These are phyloP conservation scores for Pseudopyricularia javanii DNA, from an alignment of 2,329 filamentous ascomycete genomes.

Conservation along the genomic window DNA sequence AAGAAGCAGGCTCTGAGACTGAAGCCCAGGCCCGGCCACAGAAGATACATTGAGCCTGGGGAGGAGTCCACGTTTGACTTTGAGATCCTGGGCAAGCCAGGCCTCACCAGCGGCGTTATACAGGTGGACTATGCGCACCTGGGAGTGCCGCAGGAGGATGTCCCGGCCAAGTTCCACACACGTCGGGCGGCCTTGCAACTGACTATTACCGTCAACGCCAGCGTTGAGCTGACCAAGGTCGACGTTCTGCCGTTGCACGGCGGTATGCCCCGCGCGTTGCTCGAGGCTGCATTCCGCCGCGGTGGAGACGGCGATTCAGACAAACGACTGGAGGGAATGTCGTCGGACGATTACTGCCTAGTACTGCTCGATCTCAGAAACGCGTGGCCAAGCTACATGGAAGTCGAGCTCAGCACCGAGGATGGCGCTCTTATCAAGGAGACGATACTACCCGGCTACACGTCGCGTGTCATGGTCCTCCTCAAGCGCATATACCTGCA, in stretches of 20 bases:
- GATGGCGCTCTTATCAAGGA: constrained; percentile 38
- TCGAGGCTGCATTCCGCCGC: constrained; percentile 21
- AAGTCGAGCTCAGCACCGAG: constrained; percentile 41
- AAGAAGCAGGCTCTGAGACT: constrained; percentile 57
- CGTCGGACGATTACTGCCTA: constrained; percentile 56
- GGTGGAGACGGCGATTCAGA: not conserved
- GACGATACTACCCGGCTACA: constrained; percentile 52
- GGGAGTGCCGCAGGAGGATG: constrained; percentile 54
- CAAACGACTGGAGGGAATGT: not conserved
- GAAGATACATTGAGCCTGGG: constrained; percentile 51
- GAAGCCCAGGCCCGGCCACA: constrained; percentile 20
- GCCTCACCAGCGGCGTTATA: constrained; percentile 65
- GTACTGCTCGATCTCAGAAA: constrained; percentile 78
- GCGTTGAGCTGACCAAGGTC: constrained; percentile 68
- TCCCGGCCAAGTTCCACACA: constrained; percentile 68
- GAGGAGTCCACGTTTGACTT: constrained; percentile 63
- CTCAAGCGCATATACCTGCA: constrained; percentile 63
- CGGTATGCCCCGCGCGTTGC: constrained; percentile 48
- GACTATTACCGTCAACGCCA: constrained; percentile 83
- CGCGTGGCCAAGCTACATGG: constrained; percentile 72
- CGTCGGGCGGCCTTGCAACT: constrained; percentile 71
- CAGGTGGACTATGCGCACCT: constrained; percentile 80
- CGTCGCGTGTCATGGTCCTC: constrained; percentile 63
- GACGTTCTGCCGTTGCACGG: constrained; percentile 66
- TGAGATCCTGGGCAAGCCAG: constrained; percentile 76